These are phyloP conservation scores for Ciborinia camelliae DNA, from an alignment of 2,329 filamentous ascomycete genomes.

Conservation along the genomic window DNA sequence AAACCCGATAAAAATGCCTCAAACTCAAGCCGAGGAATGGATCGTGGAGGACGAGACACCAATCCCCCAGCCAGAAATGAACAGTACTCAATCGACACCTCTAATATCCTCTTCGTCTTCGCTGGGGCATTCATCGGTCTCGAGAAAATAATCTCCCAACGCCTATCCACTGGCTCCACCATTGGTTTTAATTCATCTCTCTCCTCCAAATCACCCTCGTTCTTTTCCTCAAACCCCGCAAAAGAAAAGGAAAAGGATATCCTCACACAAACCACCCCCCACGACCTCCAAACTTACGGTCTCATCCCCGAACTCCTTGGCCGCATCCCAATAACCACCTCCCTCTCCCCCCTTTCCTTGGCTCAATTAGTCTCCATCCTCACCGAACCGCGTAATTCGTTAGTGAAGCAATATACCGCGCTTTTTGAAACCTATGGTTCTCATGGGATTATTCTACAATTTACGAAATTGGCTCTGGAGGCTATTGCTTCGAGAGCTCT, in stretches of 20 bases:
- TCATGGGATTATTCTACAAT: slow-evolving; percentile 69
- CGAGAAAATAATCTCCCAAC: slow-evolving; percentile 80
- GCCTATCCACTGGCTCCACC: slow-evolving; percentile 76
- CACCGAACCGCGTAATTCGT: slow-evolving; percentile 85
- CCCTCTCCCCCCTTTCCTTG: slow-evolving; percentile 70
- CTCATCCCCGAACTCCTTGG: slow-evolving; percentile 95
- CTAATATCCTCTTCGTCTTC: slow-evolving; percentile 96
- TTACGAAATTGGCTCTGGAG: slow-evolving; percentile 77
- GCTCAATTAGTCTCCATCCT: slow-evolving; percentile 77
- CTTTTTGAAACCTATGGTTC: slow-evolving; percentile 74
- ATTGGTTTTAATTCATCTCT: slow-evolving; percentile 91
- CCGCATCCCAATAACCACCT: slow-evolving; percentile 86
- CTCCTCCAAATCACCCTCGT: slow-evolving; percentile 41
- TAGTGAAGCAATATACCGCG: slow-evolving; percentile 84
- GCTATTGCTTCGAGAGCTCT: slow-evolving; percentile 63
- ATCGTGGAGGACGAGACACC: slow-evolving; percentile 25
- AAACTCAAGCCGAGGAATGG: slow-evolving; percentile 22
- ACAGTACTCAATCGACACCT: slow-evolving; percentile 78
- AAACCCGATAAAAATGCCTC: slow-evolving; percentile 60
- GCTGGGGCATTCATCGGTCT: slow-evolving; percentile 93
- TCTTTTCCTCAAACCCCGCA: slow-evolving; percentile 42
- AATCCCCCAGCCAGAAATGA: slow-evolving; percentile 31
- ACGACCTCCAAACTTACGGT: slow-evolving; percentile 78
- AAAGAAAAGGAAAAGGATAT: slow-evolving; percentile 16
- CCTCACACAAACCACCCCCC: slow-evolving; percentile 60